phyloP scores from a whole-genome alignment of 257 asterid species.

The Ajuga chamaepitys region DNA sequence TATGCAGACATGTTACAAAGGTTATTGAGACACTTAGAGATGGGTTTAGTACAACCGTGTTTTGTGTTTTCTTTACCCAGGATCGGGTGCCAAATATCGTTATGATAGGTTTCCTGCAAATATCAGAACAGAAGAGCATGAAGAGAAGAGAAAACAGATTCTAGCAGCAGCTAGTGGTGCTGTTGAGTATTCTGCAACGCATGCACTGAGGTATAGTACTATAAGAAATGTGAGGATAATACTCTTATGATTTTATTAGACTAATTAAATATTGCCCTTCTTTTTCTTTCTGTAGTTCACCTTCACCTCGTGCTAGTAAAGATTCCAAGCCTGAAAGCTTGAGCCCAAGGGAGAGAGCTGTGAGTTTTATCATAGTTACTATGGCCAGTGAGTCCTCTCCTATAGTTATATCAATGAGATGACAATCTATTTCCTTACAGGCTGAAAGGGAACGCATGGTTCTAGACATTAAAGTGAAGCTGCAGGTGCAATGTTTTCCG shows the following conservation, averaged over 20 bases:
- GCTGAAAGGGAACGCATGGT: constrained; percentile 99
- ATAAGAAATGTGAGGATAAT: constrained; percentile 20
- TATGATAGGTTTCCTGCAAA: constrained; percentile 80
- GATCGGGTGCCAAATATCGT: constrained; percentile 52
- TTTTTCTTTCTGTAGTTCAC: constrained; percentile 38
- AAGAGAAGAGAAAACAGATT: constrained; percentile 83
- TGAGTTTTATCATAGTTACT: constrained; percentile 35
- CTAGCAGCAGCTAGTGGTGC: constrained; percentile 83
- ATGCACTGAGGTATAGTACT: constrained; percentile 44
- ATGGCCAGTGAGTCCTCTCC: constrained; percentile 3
- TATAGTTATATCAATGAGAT: background rate
- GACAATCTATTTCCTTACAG: constrained; percentile 31
- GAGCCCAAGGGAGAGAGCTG: constrained; percentile 93
- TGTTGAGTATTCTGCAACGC: constrained; percentile 72
- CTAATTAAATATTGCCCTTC: background rate
- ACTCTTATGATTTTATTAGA: constrained; percentile 5
- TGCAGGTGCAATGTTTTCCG: constrained; percentile 48
- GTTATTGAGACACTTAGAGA: background rate
- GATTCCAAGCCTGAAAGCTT: constrained; percentile 71
- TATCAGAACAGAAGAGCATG: constrained; percentile 75
- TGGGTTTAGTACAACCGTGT: constrained; percentile 6
- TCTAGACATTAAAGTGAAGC: constrained; percentile 87
- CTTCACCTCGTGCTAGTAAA: constrained; percentile 46
- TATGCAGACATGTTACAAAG: constrained; percentile 2
- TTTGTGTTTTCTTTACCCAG: constrained; percentile 16